These are phyloP conservation scores for Kodamaea nitidulidarum DNA, from an alignment of 805 yeast species.

Conservation along the genomic window DNA sequence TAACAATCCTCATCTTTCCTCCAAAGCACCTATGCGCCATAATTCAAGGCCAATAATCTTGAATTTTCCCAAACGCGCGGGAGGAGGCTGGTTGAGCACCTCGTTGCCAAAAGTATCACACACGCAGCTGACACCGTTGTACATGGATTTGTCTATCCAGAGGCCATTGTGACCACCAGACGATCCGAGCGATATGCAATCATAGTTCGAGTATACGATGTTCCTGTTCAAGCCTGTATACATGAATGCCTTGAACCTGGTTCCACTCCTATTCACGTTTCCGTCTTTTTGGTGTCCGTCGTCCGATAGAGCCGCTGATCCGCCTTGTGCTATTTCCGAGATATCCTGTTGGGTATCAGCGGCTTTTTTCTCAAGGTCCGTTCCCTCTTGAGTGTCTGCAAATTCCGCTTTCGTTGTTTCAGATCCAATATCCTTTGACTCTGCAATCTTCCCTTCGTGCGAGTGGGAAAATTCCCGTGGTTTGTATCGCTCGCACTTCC, in stretches of 20 bases:
- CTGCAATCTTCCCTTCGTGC: too few species aligned
- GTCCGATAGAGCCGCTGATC: too few species aligned
- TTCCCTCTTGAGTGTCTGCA: background rate
- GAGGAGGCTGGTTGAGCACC: slow-evolving; percentile 40
- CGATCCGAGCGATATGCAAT: slow-evolving; percentile 81
- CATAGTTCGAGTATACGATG: slow-evolving; percentile 73
- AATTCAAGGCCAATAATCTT: slow-evolving; percentile 74
- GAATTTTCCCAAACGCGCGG: slow-evolving; percentile 54
- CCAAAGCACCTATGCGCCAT: slow-evolving; percentile 64
- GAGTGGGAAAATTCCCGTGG: slow-evolving; percentile 10
- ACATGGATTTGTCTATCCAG: slow-evolving; percentile 74
- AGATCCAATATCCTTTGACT: background rate
- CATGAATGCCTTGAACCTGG: slow-evolving; percentile 71
- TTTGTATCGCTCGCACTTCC: slow-evolving; percentile 61
- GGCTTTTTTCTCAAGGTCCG: too few species aligned
- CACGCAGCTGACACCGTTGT: slow-evolving; percentile 71
- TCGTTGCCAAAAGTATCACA: slow-evolving; percentile 91
- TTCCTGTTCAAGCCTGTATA: slow-evolving; percentile 87
- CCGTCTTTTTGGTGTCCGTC: too few species aligned
- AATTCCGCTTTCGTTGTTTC: background rate
- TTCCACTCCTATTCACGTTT: background rate
- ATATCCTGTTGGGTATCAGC: too few species aligned
- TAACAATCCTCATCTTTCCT: background rate
- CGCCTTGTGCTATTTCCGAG: too few species aligned
- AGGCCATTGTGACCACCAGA: slow-evolving; percentile 92